Evolutionary conservation across 768 basidiomycete genomes (phyloP).

Genomic region (Serendipita sp.): DNA sequence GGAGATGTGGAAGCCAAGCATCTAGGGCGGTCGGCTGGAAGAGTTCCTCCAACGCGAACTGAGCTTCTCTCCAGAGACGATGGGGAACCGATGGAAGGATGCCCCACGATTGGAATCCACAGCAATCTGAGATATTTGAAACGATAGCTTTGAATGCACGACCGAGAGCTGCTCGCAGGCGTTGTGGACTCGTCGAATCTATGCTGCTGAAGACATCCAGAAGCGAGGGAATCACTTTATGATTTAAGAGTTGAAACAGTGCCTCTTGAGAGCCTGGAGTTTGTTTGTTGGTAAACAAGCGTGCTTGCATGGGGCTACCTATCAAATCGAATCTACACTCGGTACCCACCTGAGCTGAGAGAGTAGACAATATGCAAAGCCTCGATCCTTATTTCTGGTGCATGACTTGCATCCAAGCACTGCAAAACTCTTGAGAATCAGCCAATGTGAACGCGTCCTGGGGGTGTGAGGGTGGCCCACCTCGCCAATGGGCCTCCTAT

Average conservation of each 20-base stretch:
- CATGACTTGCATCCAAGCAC: slow-evolving; percentile 27
- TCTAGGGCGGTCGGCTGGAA: slow-evolving; percentile 55
- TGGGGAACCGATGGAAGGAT: slow-evolving; percentile 29
- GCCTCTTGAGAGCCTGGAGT: slow-evolving; percentile 45
- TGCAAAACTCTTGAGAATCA: slow-evolving; percentile 11
- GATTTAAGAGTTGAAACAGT: slow-evolving; percentile 38
- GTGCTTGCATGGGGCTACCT: neutral
- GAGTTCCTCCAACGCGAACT: slow-evolving; percentile 39
- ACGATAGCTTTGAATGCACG: slow-evolving; percentile 48
- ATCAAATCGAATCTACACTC: neutral
- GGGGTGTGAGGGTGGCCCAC: slow-evolving; percentile 42
- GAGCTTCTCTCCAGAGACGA: slow-evolving; percentile 33
- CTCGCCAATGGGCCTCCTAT: slow-evolving; percentile 27
- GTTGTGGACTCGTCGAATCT: slow-evolving; percentile 22
- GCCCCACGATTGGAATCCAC: slow-evolving; percentile 58
- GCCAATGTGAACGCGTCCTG: slow-evolving; percentile 16
- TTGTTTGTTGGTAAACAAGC: neutral
- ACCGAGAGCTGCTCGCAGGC: slow-evolving; percentile 41
- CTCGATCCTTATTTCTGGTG: slow-evolving; percentile 36
- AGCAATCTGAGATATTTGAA: slow-evolving; percentile 44
- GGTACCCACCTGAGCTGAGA: slow-evolving; percentile 42
- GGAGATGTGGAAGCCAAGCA: slow-evolving; percentile 48
- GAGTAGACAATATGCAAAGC: slow-evolving; percentile 64
- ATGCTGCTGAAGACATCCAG: slow-evolving; percentile 45
- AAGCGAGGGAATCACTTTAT: slow-evolving; percentile 43